A percentile compares a stretch with the other conserved stretches of the same genome.
Conservation (phyloP, 1,284 basidiomycete species). For the Coriolopsis trogii region DNA sequence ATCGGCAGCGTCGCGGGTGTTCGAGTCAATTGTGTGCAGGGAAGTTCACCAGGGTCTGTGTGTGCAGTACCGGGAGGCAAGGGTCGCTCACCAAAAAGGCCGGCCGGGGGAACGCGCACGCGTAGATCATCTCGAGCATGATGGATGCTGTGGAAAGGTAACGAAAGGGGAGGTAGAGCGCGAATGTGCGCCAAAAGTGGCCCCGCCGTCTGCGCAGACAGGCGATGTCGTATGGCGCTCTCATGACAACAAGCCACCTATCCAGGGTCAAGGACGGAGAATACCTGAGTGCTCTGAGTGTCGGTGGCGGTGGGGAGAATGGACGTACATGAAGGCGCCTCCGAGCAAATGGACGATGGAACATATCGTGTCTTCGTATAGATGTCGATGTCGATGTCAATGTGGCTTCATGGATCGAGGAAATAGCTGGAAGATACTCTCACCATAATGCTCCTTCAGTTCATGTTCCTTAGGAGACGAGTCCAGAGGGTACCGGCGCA, state of each 20-base stretch:
- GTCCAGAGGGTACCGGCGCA: no score
- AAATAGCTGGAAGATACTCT: no score
- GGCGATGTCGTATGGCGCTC: not conserved
- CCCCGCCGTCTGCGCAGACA: not conserved
- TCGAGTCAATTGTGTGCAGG: no score
- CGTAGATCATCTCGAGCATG: not conserved
- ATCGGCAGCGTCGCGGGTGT: not conserved
- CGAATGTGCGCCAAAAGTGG: not conserved
- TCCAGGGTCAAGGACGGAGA: no score
- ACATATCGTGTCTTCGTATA: not conserved
- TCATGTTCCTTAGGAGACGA: no score
- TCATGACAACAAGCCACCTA: not conserved
- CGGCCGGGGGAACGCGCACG: not conserved
- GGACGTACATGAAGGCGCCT: conserved; percentile 1
- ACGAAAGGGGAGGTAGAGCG: not conserved
- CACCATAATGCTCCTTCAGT: no score
- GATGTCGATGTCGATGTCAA: not conserved
- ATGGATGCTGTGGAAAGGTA: not conserved
- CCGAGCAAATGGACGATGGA: not conserved
- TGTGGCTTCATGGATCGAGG: no score
- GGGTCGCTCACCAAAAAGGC: no score
- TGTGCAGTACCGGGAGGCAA: no score
- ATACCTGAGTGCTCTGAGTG: not conserved
- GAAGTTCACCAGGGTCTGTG: no score
- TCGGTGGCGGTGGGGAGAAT: not conserved